Evolutionary conservation across 345 rosid genomes (phyloP).

Genomic region (Rhizophora apiculata): DNA sequence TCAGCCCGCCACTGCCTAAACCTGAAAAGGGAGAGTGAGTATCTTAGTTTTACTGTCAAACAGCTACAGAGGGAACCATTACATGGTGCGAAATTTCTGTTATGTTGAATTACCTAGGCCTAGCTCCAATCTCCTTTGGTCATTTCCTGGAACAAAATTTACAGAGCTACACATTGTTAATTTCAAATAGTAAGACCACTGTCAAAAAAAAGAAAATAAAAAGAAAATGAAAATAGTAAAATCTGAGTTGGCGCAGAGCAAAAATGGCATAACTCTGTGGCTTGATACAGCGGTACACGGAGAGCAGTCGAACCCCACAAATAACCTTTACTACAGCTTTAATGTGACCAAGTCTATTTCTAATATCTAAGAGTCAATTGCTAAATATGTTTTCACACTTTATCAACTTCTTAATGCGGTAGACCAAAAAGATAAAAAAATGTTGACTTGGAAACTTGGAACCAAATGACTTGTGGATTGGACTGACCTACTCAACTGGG

Average conservation of each 20-base stretch:
- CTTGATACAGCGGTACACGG: too few species aligned
- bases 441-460: too few species aligned
- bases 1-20: conserved; percentile 38
- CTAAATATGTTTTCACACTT: background rate
- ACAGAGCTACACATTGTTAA: background rate
- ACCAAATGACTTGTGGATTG: too few species aligned
- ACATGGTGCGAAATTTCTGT: background rate
- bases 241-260: too few species aligned
- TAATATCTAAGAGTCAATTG: background rate
- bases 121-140: conserved; percentile 11
- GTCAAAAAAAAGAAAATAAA: background rate
- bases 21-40: conserved; percentile 14
- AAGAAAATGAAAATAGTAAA: too few species aligned
- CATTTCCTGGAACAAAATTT: conserved; percentile 24
- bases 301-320: too few species aligned
- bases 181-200: background rate
- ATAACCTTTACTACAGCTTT: too few species aligned
- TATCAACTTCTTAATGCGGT: background rate
- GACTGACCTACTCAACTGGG: too few species aligned
- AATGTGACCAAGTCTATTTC: too few species aligned
- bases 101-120: conserved; percentile 37
- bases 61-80: background rate
- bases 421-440: too few species aligned
- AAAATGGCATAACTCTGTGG: too few species aligned
- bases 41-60: background rate